Conservation (phyloP, 768 basidiomycete genomes). For the Termitomyces sp. region DNA sequence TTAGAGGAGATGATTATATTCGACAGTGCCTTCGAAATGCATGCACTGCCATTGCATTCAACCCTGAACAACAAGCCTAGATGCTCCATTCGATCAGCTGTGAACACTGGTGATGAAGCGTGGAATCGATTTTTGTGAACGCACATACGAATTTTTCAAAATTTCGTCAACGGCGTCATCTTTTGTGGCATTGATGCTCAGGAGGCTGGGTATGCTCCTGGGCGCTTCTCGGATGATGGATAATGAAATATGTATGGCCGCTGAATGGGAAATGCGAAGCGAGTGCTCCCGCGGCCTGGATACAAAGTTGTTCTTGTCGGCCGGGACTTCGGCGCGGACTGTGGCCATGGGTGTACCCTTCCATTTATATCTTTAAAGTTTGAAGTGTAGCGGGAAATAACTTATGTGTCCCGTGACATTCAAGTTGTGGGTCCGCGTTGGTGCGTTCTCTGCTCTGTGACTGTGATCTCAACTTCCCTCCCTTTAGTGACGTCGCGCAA, state of each 20-base stretch:
- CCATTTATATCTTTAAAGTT: neutral
- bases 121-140: neutral
- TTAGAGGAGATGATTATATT: neutral
- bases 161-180: constrained; percentile 54
- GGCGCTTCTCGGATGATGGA: neutral
- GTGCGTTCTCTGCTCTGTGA: neutral
- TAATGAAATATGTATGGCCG: no score
- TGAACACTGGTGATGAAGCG: neutral
- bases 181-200: constrained; percentile 8
- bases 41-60: constrained; percentile 81
- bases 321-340: no score
- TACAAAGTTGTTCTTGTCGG: no score
- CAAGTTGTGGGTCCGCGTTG: neutral
- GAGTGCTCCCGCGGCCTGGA: no score
- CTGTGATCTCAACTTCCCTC: neutral
- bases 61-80: constrained; percentile 78
- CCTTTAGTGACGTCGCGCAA: neutral
- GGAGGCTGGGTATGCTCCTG: neutral
- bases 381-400: neutral
- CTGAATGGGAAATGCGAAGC: neutral
- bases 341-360: no score
- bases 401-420: no score
- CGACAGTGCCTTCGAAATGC: constrained; percentile 10
- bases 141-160: constrained; percentile 5
- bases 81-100: neutral